Base-by-base conservation (phyloP, 768 basidiomycete genomes). In the Suillus sp. region DNA sequence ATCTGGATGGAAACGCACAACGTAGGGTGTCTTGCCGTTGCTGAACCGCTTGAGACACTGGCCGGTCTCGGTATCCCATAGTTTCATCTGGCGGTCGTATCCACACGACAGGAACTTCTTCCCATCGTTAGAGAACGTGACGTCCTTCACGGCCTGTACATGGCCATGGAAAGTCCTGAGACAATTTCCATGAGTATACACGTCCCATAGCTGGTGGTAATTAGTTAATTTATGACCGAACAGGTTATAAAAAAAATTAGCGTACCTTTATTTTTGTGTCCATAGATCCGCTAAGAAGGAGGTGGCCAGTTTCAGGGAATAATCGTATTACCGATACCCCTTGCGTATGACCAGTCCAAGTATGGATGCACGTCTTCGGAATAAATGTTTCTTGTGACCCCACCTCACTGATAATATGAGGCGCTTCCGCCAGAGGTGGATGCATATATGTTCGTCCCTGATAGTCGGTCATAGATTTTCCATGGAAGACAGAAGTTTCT, bases 41-140 rank as follows among this genome's bases (percentile, higher is more conserved):
- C 92, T 90, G 78, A 99, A 99, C 8, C 96, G 91, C 75, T 98
- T 92, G 64, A 97, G 78, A 78, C 97, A 99, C 79, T 98, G 93
- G 1, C 95, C 96, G 0, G 97, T 99, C 78, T 99, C 97, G 22
- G 97, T 98, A 71, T 99, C 96, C 97, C 97, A 99, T 14, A 98
- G 82, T 77, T 99, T 99, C 89, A 99, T 95, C 74, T 95, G 91
- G 58, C 95, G 91, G 76, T 99, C 97, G 70, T 97, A 99, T 58
- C 87, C 90, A 67, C 96, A 96, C 18, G 93, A 95, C 56, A 99
- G 75, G 80, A 99, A 99, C 66, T 82, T 84, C 40, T 83, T 84
- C 1, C 97, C 97, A 66, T 94, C 92, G 72, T 97, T 98, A 59
- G 95, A 95, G 76, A 99, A 99, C 10, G 89, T 88, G 65, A 99